Percentiles rank a stretch among this genome's conserved stretches.
These are phyloP conservation scores for Cryptosporidium xiaoi DNA, from an alignment of 169 alveolate species.

Conservation along the genomic window DNA sequence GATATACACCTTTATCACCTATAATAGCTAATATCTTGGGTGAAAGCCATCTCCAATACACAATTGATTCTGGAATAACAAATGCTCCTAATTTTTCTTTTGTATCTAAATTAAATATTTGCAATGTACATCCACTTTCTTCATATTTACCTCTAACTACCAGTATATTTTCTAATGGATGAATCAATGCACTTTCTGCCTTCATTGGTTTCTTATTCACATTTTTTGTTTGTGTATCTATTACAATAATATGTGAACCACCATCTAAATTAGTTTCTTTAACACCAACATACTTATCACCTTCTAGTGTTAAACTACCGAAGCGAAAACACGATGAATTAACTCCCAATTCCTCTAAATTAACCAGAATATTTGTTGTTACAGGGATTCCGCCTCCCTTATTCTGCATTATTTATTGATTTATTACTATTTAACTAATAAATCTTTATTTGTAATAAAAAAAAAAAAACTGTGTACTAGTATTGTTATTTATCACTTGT, in stretches of 20 bases:
- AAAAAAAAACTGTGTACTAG: too few species aligned
- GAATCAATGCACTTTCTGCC: constrained; percentile 96
- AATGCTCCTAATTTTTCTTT: constrained; percentile 92
- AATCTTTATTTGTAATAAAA: too few species aligned
- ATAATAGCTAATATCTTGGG: constrained; percentile 91
- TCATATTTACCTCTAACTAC: constrained; percentile 92
- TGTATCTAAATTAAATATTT: constrained; percentile 93
- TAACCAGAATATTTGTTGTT: constrained; percentile 78
- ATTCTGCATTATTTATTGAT: constrained; percentile 58
- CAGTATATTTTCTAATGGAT: constrained; percentile 93
- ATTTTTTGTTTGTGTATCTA: constrained; percentile 86
- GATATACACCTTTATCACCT: constrained; percentile 92
- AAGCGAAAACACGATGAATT: constrained; percentile 86
- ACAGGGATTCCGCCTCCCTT: constrained; percentile 77
- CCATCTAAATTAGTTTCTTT: constrained; percentile 88
- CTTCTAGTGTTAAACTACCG: constrained; percentile 90
- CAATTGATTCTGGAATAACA: constrained; percentile 90
- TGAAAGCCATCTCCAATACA: constrained; percentile 95
- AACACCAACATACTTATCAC: constrained; percentile 91
- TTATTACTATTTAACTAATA: background rate
- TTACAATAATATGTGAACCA: constrained; percentile 85
- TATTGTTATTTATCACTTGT: too few species aligned
- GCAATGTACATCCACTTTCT: constrained; percentile 81
- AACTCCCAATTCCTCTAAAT: constrained; percentile 86
- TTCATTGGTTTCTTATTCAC: constrained; percentile 93